phyloP scores from a whole-genome alignment of 2,329 filamentous ascomycete species.

The Ophiostoma quercus region DNA sequence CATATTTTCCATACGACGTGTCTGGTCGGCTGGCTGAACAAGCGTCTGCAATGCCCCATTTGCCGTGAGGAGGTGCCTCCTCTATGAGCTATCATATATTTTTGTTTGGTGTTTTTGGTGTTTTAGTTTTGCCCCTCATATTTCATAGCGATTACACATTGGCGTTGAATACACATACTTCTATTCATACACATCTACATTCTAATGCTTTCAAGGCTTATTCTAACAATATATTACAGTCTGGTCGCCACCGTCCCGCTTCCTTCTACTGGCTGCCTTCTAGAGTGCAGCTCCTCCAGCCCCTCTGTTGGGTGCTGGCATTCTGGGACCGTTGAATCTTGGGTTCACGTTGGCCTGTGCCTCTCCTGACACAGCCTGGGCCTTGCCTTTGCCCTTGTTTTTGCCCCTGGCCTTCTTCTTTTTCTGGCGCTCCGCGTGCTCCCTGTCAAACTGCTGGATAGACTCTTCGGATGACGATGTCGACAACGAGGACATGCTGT shows the following conservation, averaged over 20 bases:
- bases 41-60: slow-evolving; percentile 88
- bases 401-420: background rate
- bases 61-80: slow-evolving; percentile 86
- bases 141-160: background rate
- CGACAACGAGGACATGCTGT: slow-evolving; percentile 16
- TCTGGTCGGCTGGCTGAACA: slow-evolving; percentile 93
- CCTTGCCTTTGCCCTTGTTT: background rate
- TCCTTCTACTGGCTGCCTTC: background rate
- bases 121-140: background rate
- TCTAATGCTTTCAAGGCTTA: background rate
- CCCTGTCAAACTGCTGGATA: background rate
- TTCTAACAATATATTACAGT: background rate
- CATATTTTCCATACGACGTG: slow-evolving; percentile 93
- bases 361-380: background rate
- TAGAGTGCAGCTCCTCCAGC: background rate
- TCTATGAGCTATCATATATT: slow-evolving; percentile 43
- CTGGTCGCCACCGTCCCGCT: no score
- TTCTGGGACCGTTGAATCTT: background rate
- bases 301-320: background rate
- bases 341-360: background rate
- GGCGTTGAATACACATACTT: background rate
- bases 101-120: background rate
- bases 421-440: background rate
- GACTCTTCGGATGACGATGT: slow-evolving; percentile 16
- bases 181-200: background rate